These are phyloP conservation scores for Chrysoporthe deuterocubensis DNA, from an alignment of 2,329 filamentous ascomycete genomes.

Conservation along the genomic window DNA sequence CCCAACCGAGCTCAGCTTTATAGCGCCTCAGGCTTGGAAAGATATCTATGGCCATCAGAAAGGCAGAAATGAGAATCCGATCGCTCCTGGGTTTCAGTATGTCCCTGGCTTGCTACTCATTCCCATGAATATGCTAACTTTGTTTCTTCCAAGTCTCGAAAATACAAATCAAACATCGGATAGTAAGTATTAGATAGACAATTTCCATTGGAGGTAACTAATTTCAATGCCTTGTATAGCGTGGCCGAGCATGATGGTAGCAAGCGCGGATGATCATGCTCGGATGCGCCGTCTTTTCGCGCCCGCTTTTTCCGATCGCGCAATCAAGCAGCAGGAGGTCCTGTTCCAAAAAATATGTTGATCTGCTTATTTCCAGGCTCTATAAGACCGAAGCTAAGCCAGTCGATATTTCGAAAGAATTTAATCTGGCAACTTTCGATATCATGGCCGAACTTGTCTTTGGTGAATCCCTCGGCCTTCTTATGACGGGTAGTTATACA, in stretches of 20 bases:
- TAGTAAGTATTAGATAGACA: no score
- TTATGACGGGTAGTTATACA: constrained; percentile 35
- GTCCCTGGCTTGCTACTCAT: no score
- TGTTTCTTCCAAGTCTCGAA: no score
- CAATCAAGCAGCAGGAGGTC: constrained; percentile 33
- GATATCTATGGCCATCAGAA: no score
- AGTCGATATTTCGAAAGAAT: constrained; percentile 32
- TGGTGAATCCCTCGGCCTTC: constrained; percentile 45
- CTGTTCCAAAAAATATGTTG: constrained; percentile 30
- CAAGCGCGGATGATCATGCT: constrained; percentile 29
- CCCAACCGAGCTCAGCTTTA: no score
- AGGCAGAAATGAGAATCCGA: no score
- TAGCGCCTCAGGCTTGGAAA: no score
- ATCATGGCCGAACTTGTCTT: constrained; percentile 49
- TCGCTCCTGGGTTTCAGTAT: no score
- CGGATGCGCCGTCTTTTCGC: constrained; percentile 32
- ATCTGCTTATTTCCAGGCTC: constrained; percentile 30
- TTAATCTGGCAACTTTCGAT: constrained; percentile 41
- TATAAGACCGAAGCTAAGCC: constrained; percentile 18
- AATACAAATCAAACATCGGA: no score
- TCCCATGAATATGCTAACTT: no score
- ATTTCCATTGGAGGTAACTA: no score
- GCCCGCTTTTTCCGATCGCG: constrained; percentile 35
- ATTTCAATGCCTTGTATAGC: no score
- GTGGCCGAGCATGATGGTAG: constrained; percentile 8